Base-by-base conservation (phyloP, 2,329 filamentous ascomycete species). In the Verticillium isaacii region DNA sequence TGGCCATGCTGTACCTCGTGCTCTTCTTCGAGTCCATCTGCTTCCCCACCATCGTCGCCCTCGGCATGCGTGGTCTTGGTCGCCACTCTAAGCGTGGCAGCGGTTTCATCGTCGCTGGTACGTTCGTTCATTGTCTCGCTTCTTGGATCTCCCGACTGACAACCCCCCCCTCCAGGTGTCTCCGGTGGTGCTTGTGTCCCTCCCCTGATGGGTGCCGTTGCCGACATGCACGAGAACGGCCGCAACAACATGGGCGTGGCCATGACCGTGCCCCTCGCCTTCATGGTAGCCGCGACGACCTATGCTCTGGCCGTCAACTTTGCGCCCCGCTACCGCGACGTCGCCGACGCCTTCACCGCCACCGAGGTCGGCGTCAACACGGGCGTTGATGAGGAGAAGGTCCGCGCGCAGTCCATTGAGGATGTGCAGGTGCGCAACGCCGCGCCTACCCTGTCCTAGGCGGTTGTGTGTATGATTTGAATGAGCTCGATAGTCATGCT, bases 1-100 rank as follows among this genome's bases (percentile, higher is more conserved):
- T 86, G 64, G 77, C 80, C 5, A 86, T 92, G 80, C 82, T 92
- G 34, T 90, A 86, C 73, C 65, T 90, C 11, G 85, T 88, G 7
- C 80, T 93, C 29, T 92, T 93, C 78, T 93, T 93, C 74, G 91
- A 92, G 75, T 89, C 85, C 4, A 89, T 92, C 70, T 90, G 88
- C 73, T 94, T 93, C 79, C 90, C 91, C 0, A 93, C 90, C 19
- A 92, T 94, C 69, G 86, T 94, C 34, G 89, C 90, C 0, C 74
- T 86, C 5, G 62, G 61, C 14, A 84, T 87, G 71, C 77, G 83
- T 12, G 84, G 83, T 1, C 76, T 87, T 1, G 84, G 83, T 19
- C 78, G 80, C 32, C 81, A 85, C 73, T 82, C 79, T 17, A 86
- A 86, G 73, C 73, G 78, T 55, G 83, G 83, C 6, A 79, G 78